phyloP scores from a whole-genome alignment of 2,329 filamentous ascomycete genomes.

The Dothiorella sarmentorum region DNA sequence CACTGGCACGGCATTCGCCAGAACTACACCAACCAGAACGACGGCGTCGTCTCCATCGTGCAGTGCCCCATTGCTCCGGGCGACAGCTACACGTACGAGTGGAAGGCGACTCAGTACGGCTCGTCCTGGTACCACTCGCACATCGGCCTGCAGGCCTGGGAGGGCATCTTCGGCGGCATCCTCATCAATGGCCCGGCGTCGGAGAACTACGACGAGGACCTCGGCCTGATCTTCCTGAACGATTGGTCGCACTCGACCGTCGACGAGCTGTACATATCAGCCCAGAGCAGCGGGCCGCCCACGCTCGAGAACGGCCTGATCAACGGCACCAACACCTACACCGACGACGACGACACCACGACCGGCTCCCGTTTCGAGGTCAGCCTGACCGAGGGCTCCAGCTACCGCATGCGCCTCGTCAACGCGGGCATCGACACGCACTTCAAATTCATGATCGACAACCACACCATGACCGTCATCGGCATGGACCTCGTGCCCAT shows the following conservation, averaged over 20 bases:
- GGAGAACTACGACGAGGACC: constrained; percentile 38
- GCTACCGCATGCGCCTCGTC: constrained; percentile 57
- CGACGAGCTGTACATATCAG: constrained; percentile 10
- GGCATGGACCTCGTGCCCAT: constrained; percentile 44
- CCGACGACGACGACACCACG: constrained; percentile 15
- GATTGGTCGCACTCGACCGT: constrained; percentile 34
- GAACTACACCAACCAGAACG: constrained; percentile 51
- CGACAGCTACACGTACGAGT: constrained; percentile 50
- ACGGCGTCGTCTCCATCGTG: constrained; percentile 53
- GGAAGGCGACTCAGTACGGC: constrained; percentile 45
- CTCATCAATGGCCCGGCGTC: constrained; percentile 40
- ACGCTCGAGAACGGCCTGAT: constrained; percentile 46
- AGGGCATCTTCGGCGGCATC: constrained; percentile 33
- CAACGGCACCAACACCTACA: constrained; percentile 42
- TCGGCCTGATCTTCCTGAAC: constrained; percentile 40
- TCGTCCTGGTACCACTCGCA: constrained; percentile 31
- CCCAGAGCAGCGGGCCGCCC: constrained; percentile 21
- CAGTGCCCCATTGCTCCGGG: constrained; percentile 33
- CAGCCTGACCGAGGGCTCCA: constrained; percentile 45
- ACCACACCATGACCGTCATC: constrained; percentile 45
- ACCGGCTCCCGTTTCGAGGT: constrained; percentile 28
- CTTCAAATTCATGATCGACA: constrained; percentile 34
- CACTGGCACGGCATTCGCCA: constrained; percentile 63
- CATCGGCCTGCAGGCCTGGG: constrained; percentile 31
- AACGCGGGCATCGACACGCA: constrained; percentile 45